Conservation (phyloP, 148 eudicot species). For the Silene conica region DNA sequence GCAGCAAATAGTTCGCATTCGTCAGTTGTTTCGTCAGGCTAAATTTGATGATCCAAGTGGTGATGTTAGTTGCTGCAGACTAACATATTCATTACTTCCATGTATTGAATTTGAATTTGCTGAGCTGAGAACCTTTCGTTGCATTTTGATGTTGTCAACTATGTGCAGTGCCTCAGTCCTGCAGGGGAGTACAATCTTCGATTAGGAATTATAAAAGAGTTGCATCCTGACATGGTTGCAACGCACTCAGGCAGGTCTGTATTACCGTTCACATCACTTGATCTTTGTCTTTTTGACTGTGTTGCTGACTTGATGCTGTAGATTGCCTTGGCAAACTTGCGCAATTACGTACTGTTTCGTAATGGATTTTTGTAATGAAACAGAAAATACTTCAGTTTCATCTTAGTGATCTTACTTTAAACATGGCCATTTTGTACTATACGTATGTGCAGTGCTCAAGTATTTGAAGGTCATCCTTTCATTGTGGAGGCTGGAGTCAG, state of each 20-base stretch:
- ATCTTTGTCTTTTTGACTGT: neutral
- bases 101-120: neutral
- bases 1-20: conserved; percentile 93
- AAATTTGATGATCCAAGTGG: conserved; percentile 99
- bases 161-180: conserved; percentile 92
- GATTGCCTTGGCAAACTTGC: neutral
- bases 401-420: neutral
- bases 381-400: neutral
- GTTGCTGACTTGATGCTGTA: neutral
- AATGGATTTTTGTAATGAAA: neutral
- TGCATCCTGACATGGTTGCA: conserved; percentile 99
- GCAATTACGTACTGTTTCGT: neutral
- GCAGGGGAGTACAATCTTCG: conserved; percentile 99
- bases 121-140: conserved; percentile 9
- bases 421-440: neutral
- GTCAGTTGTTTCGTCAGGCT: conserved; percentile 98
- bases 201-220: conserved; percentile 92
- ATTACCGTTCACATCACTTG: conserved; percentile 4
- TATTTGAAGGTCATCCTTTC: conserved; percentile 98
- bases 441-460: conserved; percentile 74
- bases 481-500: conserved; percentile 97
- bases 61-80: conserved; percentile 53
- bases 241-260: conserved; percentile 97
- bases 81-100: neutral
- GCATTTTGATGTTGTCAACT: conserved; percentile 13